Evolutionary conservation across 176 grass and related monocot genomes (phyloP).

Genomic region (Panicum miliaceum): DNA sequence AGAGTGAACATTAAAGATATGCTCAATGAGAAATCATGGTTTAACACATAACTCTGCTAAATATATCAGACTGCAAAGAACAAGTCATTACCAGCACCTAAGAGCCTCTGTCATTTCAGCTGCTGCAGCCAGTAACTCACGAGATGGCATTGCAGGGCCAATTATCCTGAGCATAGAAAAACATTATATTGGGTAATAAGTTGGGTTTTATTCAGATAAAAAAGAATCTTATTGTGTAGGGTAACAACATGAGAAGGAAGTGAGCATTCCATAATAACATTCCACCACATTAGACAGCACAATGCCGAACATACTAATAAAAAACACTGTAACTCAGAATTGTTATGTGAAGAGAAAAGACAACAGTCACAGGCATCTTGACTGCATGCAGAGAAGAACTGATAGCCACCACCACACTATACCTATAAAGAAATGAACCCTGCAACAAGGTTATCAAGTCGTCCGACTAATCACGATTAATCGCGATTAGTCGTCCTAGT

Average conservation of each 20-base stretch:
- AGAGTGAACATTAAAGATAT: conserved; percentile 21
- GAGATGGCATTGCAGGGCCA: conserved; percentile 98
- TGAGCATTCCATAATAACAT: conserved; percentile 21
- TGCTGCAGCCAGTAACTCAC: conserved; percentile 84
- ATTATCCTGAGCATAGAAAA: conserved; percentile 62
- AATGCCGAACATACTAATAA: neutral
- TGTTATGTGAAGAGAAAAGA: conserved; percentile 11
- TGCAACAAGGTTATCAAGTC: too few relatives aligned
- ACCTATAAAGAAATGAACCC: neutral
- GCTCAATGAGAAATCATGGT: conserved; percentile 21
- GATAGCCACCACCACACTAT: neutral
- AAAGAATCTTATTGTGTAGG: conserved; percentile 1
- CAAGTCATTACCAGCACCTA: conserved; percentile 51
- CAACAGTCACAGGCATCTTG: neutral
- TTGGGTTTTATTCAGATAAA: conserved; percentile 6
- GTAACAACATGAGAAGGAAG: conserved; percentile 24
- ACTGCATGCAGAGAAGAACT: conserved; percentile 17
- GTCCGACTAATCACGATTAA: too few relatives aligned
- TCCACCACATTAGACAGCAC: neutral
- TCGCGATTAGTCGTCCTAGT: too few relatives aligned
- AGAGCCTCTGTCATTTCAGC: conserved; percentile 97
- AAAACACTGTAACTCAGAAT: neutral
- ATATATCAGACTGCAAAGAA: conserved; percentile 25
- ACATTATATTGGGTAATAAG: conserved; percentile 27
- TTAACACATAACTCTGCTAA: conserved; percentile 14